These are phyloP conservation scores for Backusella sp. DNA, from an alignment of 192 early-diverging fungal species.

Conservation along the genomic window DNA sequence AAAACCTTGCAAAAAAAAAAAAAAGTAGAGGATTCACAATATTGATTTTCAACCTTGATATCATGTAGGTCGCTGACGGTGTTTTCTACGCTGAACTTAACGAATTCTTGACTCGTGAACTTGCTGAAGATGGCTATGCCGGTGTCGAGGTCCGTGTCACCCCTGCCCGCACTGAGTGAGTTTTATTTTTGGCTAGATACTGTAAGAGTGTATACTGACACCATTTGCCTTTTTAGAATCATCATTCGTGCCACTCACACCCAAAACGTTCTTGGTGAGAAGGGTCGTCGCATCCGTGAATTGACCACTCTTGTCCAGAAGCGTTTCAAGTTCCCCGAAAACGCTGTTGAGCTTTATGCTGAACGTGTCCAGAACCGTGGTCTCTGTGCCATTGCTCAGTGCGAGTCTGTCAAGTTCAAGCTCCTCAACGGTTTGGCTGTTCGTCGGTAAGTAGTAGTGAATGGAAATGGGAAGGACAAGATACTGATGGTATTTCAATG, in stretches of 20 bases:
- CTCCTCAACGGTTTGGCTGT: conserved; percentile 96
- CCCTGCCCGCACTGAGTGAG: conserved; percentile 91
- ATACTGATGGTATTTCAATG: neutral
- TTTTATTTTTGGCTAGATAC: neutral
- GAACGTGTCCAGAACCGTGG: conserved; percentile 97
- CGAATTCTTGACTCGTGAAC: conserved; percentile 97
- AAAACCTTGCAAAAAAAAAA: no score
- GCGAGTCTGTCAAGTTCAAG: conserved; percentile 98
- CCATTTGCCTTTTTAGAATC: conserved; percentile 47
- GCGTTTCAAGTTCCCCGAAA: conserved; percentile 99
- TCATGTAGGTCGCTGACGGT: conserved; percentile 93
- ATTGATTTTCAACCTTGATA: neutral
- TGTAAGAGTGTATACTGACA: neutral
- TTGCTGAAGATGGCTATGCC: conserved; percentile 98
- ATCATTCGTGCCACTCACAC: no score
- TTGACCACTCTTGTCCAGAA: conserved; percentile 98
- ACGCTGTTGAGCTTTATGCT: conserved; percentile 98
- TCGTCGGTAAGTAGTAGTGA: conserved; percentile 54
- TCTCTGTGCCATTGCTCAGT: conserved; percentile 98
- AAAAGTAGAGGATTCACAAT: no score
- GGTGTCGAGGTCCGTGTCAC: conserved; percentile 99
- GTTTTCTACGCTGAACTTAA: conserved; percentile 99
- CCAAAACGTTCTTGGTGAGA: conserved; percentile 97
- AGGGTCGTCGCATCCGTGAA: conserved; percentile 98
- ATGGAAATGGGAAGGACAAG: no score